Conservation (phyloP, 2,329 filamentous ascomycete species). For the Alternaria ethzedia region DNA sequence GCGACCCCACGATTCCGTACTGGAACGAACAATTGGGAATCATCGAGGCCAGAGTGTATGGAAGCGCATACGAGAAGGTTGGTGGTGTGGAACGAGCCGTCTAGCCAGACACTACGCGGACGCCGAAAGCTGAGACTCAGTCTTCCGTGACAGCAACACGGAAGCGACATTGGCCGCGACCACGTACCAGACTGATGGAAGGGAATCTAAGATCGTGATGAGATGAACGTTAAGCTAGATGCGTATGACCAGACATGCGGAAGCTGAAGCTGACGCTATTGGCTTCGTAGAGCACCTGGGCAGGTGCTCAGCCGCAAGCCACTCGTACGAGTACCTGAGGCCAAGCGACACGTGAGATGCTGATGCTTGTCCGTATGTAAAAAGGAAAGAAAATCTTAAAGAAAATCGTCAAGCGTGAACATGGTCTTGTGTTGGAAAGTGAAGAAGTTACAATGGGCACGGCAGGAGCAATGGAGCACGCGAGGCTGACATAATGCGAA, state of each 20-base stretch:
- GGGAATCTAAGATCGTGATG: slow-evolving; percentile 1
- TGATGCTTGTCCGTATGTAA: neutral
- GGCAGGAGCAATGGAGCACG: neutral
- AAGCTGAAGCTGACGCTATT: slow-evolving; percentile 5
- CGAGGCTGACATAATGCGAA: slow-evolving; percentile 7
- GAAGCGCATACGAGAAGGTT: neutral
- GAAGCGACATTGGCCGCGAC: slow-evolving; percentile 1
- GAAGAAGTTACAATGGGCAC: neutral
- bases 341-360: neutral
- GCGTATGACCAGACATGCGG: neutral
- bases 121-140: neutral
- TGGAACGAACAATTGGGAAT: neutral
- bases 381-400: neutral
- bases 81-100: neutral
- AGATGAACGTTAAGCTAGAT: slow-evolving; percentile 1
- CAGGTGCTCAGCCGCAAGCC: neutral
- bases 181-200: neutral
- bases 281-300: neutral
- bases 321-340: neutral
- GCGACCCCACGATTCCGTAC: neutral
- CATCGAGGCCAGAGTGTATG: neutral
- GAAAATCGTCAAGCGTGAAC: neutral
- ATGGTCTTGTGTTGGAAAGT: neutral
- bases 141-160: slow-evolving; percentile 1
- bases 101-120: neutral